Evolutionary conservation across 495 filamentous ascomycete genomes (phyloP), one percentile per base, ranked within the genome.

Genomic region (Bacidia gigantensis): DNA sequence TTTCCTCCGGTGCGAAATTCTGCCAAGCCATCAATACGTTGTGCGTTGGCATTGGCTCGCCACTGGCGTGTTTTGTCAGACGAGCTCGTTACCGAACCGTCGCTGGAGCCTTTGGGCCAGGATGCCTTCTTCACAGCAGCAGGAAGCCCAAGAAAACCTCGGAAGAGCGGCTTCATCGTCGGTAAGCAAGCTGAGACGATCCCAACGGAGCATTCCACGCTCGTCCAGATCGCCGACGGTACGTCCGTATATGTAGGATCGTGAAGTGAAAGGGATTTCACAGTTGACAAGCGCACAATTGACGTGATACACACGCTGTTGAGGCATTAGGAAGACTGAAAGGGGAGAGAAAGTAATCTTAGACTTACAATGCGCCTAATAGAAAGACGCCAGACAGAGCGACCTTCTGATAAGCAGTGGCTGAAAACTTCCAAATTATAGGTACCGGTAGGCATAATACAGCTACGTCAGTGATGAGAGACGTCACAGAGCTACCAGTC

Each of bases 171-270:
- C 2, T 56, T 57, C 2, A 60, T 21, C 26, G 56, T 51, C 1
- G 55, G 58, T 14, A 60, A 50, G 46, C 58, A 58, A 25, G 58
- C 50, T 46, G 41, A 47, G 11, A 60, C 43, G 43, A 59, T 49
- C 42, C 49, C 50, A 11, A 59, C 44, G 10, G 57, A 53, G 24
- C 56, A 49, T 10, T 59, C 57, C 41, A 48, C 54, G n/a, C 55
- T 35, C 14, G 55, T 49, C 58, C 58, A 60, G 48, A 58, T 50
- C 54, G 72, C 52, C 11, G 49, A 21, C 39, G 50, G 26, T 26
- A 51, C 53, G 48, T 55, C 54, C 7, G 41, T 17, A 22, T 9
- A 44, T 9, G 41, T 9, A 22, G 41, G 41, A 22, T 44, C 41
- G 41, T n/a, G 9, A 9, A 44, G 12, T 17, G 41, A 44, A 5